Evolutionary conservation across 805 yeast genomes (phyloP).

Genomic region (Zygoascus ofunaensis): DNA sequence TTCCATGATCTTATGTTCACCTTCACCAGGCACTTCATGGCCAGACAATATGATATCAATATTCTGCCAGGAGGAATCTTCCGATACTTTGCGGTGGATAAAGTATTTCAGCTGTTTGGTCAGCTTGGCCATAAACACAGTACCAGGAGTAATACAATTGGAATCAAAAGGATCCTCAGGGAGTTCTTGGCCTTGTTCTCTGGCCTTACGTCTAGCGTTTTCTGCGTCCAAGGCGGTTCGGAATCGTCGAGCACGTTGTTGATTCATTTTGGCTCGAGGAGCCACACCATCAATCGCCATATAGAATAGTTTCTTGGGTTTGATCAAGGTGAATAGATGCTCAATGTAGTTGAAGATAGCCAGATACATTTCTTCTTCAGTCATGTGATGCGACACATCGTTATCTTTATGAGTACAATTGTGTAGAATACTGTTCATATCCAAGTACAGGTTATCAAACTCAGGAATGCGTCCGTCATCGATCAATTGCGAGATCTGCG

Average conservation of each 20-base stretch:
- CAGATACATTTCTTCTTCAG: slow-evolving; percentile 87
- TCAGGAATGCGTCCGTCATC: slow-evolving; percentile 81
- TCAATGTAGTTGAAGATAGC: slow-evolving; percentile 93
- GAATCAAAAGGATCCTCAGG: slow-evolving; percentile 88
- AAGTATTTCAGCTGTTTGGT: slow-evolving; percentile 76
- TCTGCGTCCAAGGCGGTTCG: slow-evolving; percentile 92
- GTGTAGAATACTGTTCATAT: slow-evolving; percentile 93
- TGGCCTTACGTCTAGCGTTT: slow-evolving; percentile 62
- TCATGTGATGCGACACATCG: slow-evolving; percentile 50
- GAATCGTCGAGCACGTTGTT: slow-evolving; percentile 92
- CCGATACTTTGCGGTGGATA: slow-evolving; percentile 77
- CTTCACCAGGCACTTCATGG: slow-evolving; percentile 97
- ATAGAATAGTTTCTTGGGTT: slow-evolving; percentile 77
- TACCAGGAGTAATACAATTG: slow-evolving; percentile 92
- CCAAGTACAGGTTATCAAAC: slow-evolving; percentile 89
- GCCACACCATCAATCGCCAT: slow-evolving; percentile 99
- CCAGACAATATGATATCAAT: slow-evolving; percentile 75
- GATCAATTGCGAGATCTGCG: slow-evolving; percentile 78
- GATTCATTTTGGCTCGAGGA: slow-evolving; percentile 97
- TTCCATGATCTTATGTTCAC: slow-evolving; percentile 96
- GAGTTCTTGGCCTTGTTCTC: slow-evolving; percentile 58
- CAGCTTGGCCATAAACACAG: slow-evolving; percentile 88
- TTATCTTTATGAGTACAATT: slow-evolving; percentile 85
- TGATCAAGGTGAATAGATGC: slow-evolving; percentile 78
- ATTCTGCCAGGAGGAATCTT: slow-evolving; percentile 79